Base-by-base conservation (phyloP, 306 rosid genomes). In the Alnus rubra region DNA sequence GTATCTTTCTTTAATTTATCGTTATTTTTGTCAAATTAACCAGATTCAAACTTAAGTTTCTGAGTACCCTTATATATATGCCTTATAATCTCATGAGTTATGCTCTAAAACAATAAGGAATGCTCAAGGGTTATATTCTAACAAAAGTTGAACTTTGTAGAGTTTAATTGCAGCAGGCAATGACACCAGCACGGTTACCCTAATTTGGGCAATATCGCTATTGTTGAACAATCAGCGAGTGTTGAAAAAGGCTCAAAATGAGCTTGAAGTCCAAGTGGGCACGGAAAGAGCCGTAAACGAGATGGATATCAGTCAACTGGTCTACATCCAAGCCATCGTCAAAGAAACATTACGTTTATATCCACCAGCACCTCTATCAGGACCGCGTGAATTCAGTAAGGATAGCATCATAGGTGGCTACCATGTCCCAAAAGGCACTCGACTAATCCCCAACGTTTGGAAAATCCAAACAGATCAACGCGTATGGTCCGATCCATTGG, bases 401-500 rank as follows among this genome's bases (percentile, higher is more conserved):
- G 89, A 90, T 44, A 86, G 92, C 75, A 79, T 42, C 7, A 10
- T 90, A 0, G 85, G 71, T 8, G 86, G 85, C 28, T 90, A 84
- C 71, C 68, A 84, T n/a, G 80, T 92, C 13, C 23, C 74, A 0
- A 74, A 65, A 8, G 93, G 97, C 1, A 90, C 93, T 0, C 78
- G 89, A 8, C 23, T 92, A 7, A 44, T 90, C 1, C n/a, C 81
- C 18, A 92, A 92, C 78, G 31, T 83, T n/a, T 84, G 84, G 87
- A 90, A 88, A 80, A 76, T 90, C 56, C 94, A 88, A 0, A 83
- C 83, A 0, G 94, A 90, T 64, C 92, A 86, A 1, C 72, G 56
- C 1, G 16, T 83, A 31, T 88, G 92, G 92, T 2, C 74, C 1
- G 86, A 88, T 18, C 89, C 88, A 3, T 64, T 82, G 16, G 83